A percentile compares a stretch with the other conserved stretches of the same genome.
These are phyloP conservation scores for Lentinula raphanica DNA, from an alignment of 768 basidiomycete species.

Conservation along the genomic window DNA sequence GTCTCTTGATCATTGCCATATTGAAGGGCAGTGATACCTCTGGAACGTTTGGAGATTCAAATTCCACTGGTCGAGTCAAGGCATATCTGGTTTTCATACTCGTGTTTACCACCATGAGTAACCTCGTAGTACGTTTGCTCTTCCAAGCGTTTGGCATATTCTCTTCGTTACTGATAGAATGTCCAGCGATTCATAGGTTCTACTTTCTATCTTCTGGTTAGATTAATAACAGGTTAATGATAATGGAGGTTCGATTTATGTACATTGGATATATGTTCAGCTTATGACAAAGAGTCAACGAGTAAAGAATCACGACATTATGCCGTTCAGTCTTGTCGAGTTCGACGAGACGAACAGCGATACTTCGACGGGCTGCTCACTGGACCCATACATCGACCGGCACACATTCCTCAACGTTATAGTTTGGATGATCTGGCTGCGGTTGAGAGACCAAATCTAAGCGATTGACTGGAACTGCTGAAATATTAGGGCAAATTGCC, in stretches of 20 bases:
- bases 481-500: neutral
- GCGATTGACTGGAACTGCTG: neutral
- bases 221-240: constrained; percentile 45
- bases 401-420: neutral
- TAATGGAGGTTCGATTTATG: neutral
- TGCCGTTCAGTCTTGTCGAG: too few species aligned
- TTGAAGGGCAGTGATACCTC: constrained; percentile 52
- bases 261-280: too few species aligned
- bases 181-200: constrained; percentile 54
- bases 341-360: too few species aligned
- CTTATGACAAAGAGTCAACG: too few species aligned
- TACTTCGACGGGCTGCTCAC: too few species aligned
- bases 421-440: neutral
- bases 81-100: constrained; percentile 78
- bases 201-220: constrained; percentile 46
- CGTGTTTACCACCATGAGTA: constrained; percentile 75
- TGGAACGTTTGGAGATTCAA: constrained; percentile 51
- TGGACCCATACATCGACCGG: neutral
- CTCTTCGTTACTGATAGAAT: neutral
- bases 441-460: neutral
- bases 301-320: too few species aligned
- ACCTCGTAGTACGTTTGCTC: constrained; percentile 41
- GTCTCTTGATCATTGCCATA: constrained; percentile 64
- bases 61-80: constrained; percentile 54
- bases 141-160: neutral